Evolutionary conservation across 805 yeast genomes (phyloP), one percentile per base, ranked within the genome.

Genomic region (Candida sanyiensis): DNA sequence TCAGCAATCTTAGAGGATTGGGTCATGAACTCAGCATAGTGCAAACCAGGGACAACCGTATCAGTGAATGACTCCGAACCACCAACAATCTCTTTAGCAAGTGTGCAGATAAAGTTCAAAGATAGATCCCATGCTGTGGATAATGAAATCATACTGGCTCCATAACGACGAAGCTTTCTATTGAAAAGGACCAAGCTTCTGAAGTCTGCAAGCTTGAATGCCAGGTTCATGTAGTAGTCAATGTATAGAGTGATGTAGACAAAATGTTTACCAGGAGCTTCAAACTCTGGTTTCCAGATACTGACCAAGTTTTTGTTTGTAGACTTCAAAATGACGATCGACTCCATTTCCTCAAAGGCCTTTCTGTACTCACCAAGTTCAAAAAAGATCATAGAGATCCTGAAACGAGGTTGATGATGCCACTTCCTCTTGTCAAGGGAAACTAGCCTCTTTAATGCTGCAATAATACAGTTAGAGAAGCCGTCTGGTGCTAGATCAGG

Each of bases 211-310:
- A 72, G 65, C 19, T 65, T 58, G 24, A 68, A 62, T 18, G 85
- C 58, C 18, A 89, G 52, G 17, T 72, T 72, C 33, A 83, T 70
- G 49, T 70, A 80, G 52, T 80, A 83, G 33, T 64, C 57, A 17
- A 85, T 73, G 54, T 93, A 90, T 38, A 78, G 75, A 46, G 68
- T 72, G 23, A 82, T 80, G 59, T 83, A 87, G 9, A 76, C 77
- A 56, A 88, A 90, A 59, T 90, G 96, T 49, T 84, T 86, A 0
- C 99, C 99, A 0, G 97, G 93, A 16, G 94, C 63, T 57, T 94
- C 98, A 50, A 69, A 59, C 34, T 88, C 96, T 0, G 97, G 95
- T 50, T 87, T 87, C 97, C 98, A 93, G 41, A 93, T 84, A 47
- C 77, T 82, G 1, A 89, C 76, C 27, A 93, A 69, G 9, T 81